phyloP scores from a whole-genome alignment of 176 grass and related monocot species.

The Neostapfia colusana region DNA sequence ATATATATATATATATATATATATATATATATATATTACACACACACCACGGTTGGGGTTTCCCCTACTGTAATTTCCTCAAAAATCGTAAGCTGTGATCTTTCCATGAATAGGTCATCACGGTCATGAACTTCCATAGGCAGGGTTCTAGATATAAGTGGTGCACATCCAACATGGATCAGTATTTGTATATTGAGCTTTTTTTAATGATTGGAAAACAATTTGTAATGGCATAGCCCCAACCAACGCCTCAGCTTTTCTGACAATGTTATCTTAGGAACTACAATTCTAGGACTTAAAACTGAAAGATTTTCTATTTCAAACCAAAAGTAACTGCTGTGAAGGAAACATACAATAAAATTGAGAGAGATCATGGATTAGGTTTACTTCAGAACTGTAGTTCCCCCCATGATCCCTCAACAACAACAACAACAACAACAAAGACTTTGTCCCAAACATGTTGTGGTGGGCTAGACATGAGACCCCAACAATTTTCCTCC shows the following conservation, averaged over 20 bases:
- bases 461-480: too few species aligned
- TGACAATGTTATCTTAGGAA: constrained; percentile 16
- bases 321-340: neutral
- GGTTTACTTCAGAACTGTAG: neutral
- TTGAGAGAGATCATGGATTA: neutral
- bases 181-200: constrained; percentile 3
- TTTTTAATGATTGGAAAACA: neutral
- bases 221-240: neutral
- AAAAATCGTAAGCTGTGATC: neutral
- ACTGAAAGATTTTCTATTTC: neutral
- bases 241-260: neutral
- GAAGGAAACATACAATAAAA: neutral
- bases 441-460: too few species aligned
- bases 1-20: too few species aligned
- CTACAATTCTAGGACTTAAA: neutral
- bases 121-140: neutral
- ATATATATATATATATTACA: too few species aligned
- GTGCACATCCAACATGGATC: neutral
- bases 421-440: too few species aligned
- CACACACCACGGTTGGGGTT: too few species aligned
- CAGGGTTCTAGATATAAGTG: neutral
- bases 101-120: neutral
- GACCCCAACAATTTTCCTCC: too few species aligned
- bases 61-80: neutral
- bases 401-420: neutral